Evolutionary conservation across 108 stramenopile genomes (phyloP), one percentile per base, ranked within the genome.

Genomic region (Mediolabrus comicus): DNA sequence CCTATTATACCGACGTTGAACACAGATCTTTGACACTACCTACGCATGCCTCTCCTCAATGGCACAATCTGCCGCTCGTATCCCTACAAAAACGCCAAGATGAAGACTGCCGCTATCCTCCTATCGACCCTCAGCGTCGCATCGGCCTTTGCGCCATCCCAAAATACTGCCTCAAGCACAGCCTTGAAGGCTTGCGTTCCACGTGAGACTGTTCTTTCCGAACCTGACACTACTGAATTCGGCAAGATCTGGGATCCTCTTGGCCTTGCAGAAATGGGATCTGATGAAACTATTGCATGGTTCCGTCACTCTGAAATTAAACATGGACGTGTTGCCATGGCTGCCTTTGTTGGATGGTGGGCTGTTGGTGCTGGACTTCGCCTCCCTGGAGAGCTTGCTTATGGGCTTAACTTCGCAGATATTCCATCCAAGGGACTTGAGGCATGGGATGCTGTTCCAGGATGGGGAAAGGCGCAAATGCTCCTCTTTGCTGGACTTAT

Each of bases 391-490:
- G 86, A 89, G 46, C 77, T 92, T 19, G 60, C 86, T 29, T 62
- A 86, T 53, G 90, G 87, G 32, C 69, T 88, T 65, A 65, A 75
- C 58, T 91, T 88, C 64, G 54, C 84, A 16, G 69, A 71, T 27
- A 64, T 91, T 69, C 90, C 90, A 17, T 79, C 79, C 67, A 82
- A 84, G 69, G 90, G 87, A 71, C 82, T 91, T 53, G 90, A 86
- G 60, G 90, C 90, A 13, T 91, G 90, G 90, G 90, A 88, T 69
- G 90, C 90, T 34, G 71, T 85, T 55, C 90, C 90, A 25, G 90
- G 90, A 81, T 87, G 86, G 84, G 90, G 90, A 29, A 91, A 91
- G 85, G 90, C 85, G 49, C 90, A 91, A 67, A 72, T 91, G 86
- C 79, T 91, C 43, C 72, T 88, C 19, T 88, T 91, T 61, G 87